Base-by-base conservation (phyloP, 1,139 yeast species). In the Scheffersomyces insectosa region DNA sequence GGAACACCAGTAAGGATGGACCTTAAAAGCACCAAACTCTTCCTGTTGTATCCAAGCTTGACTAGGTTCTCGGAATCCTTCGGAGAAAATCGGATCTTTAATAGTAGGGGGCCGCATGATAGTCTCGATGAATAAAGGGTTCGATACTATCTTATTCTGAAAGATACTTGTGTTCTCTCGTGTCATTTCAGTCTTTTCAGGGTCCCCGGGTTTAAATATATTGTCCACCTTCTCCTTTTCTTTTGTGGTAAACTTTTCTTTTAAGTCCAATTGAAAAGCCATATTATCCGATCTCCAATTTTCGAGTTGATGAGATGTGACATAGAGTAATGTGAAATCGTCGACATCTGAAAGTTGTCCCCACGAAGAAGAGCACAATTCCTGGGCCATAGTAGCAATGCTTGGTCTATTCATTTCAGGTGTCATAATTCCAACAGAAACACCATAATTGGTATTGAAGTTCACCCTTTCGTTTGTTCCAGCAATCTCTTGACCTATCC, bases 281-380 rank as follows among this genome's bases (percentile, higher is more conserved):
- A 42, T 16, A 1, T 43, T 57, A 10, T 50, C 46, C 28, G 48
- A 45, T 23, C 44, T 33, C 59, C 62, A 62, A 42, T 66, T 67
- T 38, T 70, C 70, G 16, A 69, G 51, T 46, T 71, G 77, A 48
- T 68, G 68, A 3, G 66, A 50, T 0, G 75, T 68, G 7, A 65
- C 56, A 44, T 64, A 70, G 3, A 69, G 30, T 28, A 71, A 51
- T 1, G 58, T 46, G 28, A 49, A 43, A 15, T 58, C 62, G 38
- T 66, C 68, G 2, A 28, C 46, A 16, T 58, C 66, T 37, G 55
- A 52, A 3, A 68, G 43, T 49, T 70, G 75, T 3, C 66, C 72
- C 72, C 73, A 68, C 3, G 75, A 68, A 8, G 72, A 48, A 5
- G 75, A 68, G 46, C 77, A 71, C 4, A 70, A 46, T 45, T 71